Conservation (phyloP, 129 eudicot genomes). For the Lonicera japonica region DNA sequence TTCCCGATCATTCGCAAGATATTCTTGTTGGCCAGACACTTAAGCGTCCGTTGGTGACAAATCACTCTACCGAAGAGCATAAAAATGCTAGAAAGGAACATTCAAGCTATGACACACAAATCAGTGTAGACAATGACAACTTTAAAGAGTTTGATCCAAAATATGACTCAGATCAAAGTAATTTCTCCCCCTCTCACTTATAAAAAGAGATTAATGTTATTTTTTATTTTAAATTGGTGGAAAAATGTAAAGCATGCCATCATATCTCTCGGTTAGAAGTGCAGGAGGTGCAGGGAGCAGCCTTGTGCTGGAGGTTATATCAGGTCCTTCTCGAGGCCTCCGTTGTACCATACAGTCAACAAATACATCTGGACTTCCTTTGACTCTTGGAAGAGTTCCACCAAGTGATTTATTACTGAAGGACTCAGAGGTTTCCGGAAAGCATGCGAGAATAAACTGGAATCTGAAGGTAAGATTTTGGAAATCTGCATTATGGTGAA, state of each 20-base stretch:
- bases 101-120: constrained; percentile 20
- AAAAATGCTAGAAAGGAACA: not conserved
- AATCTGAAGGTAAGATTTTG: constrained; percentile 51
- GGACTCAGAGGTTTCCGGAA: constrained; percentile 97
- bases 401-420: constrained; percentile 71
- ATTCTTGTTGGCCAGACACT: constrained; percentile 67
- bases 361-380: constrained; percentile 62
- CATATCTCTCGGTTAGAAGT: constrained; percentile 57
- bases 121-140: constrained; percentile 27
- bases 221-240: constrained; percentile 8
- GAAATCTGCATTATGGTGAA: not conserved
- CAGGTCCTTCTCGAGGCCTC: constrained; percentile 80
- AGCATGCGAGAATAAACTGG: constrained; percentile 87
- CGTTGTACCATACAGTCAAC: constrained; percentile 64
- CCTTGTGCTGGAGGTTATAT: constrained; percentile 81
- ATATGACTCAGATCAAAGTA: constrained; percentile 50
- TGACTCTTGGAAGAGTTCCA: constrained; percentile 86
- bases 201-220: not conserved
- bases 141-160: constrained; percentile 23
- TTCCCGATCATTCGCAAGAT: constrained; percentile 55
- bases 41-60: constrained; percentile 25
- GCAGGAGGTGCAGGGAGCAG: constrained; percentile 44
- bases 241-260: constrained; percentile 49
- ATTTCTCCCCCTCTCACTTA: constrained; percentile 33
- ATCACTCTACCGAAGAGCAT: constrained; percentile 32